Evolutionary conservation across 495 filamentous ascomycete species (phyloP).

Genomic region (Lophiotrema nucula): DNA sequence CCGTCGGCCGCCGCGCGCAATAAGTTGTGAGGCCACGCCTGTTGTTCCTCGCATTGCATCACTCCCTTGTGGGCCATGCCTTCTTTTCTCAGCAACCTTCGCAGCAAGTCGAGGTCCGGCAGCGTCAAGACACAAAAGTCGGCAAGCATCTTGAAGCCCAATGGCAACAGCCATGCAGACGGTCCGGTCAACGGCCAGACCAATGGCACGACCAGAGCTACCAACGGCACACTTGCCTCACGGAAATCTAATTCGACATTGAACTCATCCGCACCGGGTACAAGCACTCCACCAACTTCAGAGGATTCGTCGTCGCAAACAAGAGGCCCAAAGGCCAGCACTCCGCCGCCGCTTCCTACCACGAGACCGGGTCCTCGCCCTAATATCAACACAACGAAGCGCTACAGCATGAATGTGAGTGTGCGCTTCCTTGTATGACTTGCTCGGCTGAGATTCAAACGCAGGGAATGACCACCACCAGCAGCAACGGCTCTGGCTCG

Average conservation of each 20-base stretch:
- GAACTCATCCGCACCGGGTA: constrained; percentile 50
- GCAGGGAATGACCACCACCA: constrained; percentile 43
- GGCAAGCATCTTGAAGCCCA: constrained; percentile 46
- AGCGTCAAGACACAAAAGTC: constrained; percentile 56
- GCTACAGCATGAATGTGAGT: constrained; percentile 44
- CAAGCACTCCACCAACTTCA: constrained; percentile 52
- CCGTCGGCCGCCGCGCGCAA: too few species aligned
- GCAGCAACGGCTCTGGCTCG: constrained; percentile 11
- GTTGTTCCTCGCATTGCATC: background rate
- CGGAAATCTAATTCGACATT: constrained; percentile 65
- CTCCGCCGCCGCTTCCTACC: constrained; percentile 44
- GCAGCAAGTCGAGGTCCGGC: constrained; percentile 53
- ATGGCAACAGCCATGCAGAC: constrained; percentile 24
- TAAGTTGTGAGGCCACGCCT: background rate
- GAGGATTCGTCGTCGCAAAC: constrained; percentile 51
- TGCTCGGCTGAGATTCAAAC: too few species aligned
- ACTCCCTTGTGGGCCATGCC: constrained; percentile 37
- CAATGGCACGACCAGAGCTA: background rate
- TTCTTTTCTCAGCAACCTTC: constrained; percentile 74
- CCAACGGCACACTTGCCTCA: background rate
- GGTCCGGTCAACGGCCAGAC: constrained; percentile 13
- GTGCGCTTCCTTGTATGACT: too few species aligned
- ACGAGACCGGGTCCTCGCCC: constrained; percentile 32
- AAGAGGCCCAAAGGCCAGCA: constrained; percentile 47
- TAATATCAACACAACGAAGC: constrained; percentile 37